Percentiles rank a stretch among this genome's conserved stretches.
Evolutionary conservation across 2,329 filamentous ascomycete species (phyloP).

Genomic region (Hymenoscyphus occultus): DNA sequence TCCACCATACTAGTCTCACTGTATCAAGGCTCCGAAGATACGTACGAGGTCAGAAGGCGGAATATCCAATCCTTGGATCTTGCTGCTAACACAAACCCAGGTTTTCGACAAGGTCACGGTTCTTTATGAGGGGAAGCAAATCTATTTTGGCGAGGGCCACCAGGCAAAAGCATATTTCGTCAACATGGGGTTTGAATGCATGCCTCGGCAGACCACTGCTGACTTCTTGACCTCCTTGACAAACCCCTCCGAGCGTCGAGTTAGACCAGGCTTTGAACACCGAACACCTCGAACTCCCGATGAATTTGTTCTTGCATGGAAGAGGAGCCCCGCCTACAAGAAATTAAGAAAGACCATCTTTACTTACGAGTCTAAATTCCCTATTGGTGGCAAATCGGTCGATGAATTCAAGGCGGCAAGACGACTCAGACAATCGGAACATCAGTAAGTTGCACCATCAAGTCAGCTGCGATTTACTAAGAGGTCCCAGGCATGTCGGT

Average conservation of each 20-base stretch:
- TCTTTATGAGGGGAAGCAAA: slow-evolving; percentile 63
- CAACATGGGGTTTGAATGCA: slow-evolving; percentile 66
- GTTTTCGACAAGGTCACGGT: slow-evolving; percentile 64
- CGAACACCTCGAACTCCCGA: slow-evolving; percentile 46
- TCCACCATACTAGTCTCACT: slow-evolving; percentile 64
- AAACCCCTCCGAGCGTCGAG: slow-evolving; percentile 52
- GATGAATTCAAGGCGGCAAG: slow-evolving; percentile 37
- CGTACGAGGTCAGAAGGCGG: slow-evolving; percentile 66
- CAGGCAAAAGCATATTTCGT: slow-evolving; percentile 66
- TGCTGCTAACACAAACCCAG: slow-evolving; percentile 1
- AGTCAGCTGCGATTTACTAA: slow-evolving; percentile 26
- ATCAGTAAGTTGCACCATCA: slow-evolving; percentile 19
- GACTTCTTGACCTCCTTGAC: slow-evolving; percentile 78
- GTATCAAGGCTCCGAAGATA: slow-evolving; percentile 61
- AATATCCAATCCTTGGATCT: slow-evolving; percentile 23
- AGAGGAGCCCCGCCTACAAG: slow-evolving; percentile 42
- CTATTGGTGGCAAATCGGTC: slow-evolving; percentile 31
- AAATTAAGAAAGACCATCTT: slow-evolving; percentile 45
- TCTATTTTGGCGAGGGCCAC: slow-evolving; percentile 65
- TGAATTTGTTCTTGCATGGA: slow-evolving; percentile 51
- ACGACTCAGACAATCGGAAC: slow-evolving; percentile 40
- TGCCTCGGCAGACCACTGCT: slow-evolving; percentile 48
- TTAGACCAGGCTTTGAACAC: slow-evolving; percentile 54
- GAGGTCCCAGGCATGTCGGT: slow-evolving; percentile 43
- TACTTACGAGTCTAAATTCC: slow-evolving; percentile 45